These are phyloP conservation scores for Besnoitia besnoiti DNA, from an alignment of 169 alveolate genomes.

Conservation along the genomic window DNA sequence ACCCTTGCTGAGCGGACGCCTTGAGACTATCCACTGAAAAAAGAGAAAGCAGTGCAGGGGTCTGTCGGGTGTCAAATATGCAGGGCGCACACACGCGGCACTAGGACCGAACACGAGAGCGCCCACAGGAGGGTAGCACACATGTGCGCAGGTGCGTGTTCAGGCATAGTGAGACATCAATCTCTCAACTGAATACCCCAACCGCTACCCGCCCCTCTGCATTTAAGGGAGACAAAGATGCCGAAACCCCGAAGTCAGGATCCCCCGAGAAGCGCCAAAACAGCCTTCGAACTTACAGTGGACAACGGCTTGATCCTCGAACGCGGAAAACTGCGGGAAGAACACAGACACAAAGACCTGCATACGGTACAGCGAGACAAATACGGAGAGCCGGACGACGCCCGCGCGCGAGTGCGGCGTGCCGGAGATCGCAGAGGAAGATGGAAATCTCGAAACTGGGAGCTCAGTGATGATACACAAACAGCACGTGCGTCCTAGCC, in stretches of 20 bases:
- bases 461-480: neutral
- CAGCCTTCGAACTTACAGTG: neutral
- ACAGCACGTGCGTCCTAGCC: neutral
- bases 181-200: too few relatives aligned
- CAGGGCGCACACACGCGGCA: too few relatives aligned
- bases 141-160: too few relatives aligned
- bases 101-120: too few relatives aligned
- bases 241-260: too few relatives aligned
- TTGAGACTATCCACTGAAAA: constrained; percentile 55
- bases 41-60: too few relatives aligned
- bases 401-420: neutral
- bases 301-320: constrained; percentile 36
- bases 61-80: too few relatives aligned
- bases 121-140: neutral
- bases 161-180: too few relatives aligned
- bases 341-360: neutral
- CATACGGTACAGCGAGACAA: neutral
- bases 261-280: too few relatives aligned
- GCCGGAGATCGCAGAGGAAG: neutral
- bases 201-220: too few relatives aligned
- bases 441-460: too few relatives aligned
- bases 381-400: neutral
- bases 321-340: constrained; percentile 2
- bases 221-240: too few relatives aligned
- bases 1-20: constrained; percentile 64